These are phyloP conservation scores for Eragrostis curvula DNA, from an alignment of 176 grass and related monocot species.

Conservation along the genomic window DNA sequence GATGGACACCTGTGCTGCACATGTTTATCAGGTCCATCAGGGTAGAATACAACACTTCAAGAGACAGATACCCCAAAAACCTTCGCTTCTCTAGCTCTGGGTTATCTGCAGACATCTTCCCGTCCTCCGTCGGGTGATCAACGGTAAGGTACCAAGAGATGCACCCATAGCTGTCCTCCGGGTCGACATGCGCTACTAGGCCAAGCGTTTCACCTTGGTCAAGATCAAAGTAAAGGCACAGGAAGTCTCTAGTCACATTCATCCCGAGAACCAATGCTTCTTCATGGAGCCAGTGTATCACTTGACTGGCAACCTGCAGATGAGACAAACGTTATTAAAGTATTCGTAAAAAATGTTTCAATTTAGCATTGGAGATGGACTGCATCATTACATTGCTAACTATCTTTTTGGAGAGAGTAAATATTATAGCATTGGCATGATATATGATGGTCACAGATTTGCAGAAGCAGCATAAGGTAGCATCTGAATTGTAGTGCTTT, in stretches of 20 bases:
- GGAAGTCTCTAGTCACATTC: slow-evolving; percentile 78
- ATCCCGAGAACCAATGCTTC: slow-evolving; percentile 81
- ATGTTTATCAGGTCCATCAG: slow-evolving; percentile 82
- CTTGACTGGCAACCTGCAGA: slow-evolving; percentile 75
- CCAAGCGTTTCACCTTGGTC: slow-evolving; percentile 78
- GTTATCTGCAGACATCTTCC: slow-evolving; percentile 47
- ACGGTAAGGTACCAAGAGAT: slow-evolving; percentile 76
- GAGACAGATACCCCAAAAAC: slow-evolving; percentile 77
- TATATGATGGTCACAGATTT: background rate
- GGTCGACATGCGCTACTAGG: slow-evolving; percentile 79
- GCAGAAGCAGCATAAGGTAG: background rate
- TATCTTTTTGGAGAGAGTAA: background rate
- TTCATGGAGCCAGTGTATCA: slow-evolving; percentile 89
- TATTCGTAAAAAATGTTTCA: slow-evolving; percentile 2
- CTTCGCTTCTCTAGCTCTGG: slow-evolving; percentile 56
- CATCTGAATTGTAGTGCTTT: background rate
- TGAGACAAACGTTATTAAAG: slow-evolving; percentile 12
- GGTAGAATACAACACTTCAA: slow-evolving; percentile 72
- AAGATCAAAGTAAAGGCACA: slow-evolving; percentile 84
- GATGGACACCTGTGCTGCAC: slow-evolving; percentile 55
- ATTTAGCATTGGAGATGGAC: background rate
- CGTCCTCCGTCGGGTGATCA: slow-evolving; percentile 55
- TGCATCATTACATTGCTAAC: background rate
- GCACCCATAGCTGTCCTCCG: slow-evolving; percentile 56
- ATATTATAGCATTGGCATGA: background rate